A percentile compares a stretch with the other conserved stretches of the same genome.
Evolutionary conservation across 306 rosid genomes (phyloP).

Genomic region (Senna siamea): DNA sequence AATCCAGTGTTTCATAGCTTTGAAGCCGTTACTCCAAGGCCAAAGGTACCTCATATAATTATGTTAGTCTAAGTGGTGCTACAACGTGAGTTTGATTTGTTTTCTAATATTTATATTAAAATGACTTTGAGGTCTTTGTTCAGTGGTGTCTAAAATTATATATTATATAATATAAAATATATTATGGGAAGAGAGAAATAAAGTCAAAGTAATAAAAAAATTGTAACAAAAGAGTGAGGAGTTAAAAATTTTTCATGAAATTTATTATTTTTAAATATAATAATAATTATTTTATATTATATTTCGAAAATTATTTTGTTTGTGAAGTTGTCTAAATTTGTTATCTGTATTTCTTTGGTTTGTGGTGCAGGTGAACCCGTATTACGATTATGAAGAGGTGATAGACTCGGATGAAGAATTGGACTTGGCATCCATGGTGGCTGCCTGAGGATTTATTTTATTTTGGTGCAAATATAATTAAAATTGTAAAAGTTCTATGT

Average conservation of each 20-base stretch:
- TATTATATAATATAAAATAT: too few relatives aligned
- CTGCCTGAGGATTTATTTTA: slow-evolving; percentile 41
- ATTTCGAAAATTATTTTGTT: too few relatives aligned
- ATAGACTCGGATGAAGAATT: slow-evolving; percentile 86
- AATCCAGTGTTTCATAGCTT: slow-evolving; percentile 72
- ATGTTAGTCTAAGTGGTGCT: neutral
- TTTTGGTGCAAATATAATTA: slow-evolving; percentile 17
- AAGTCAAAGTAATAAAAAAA: too few relatives aligned
- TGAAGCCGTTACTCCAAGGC: slow-evolving; percentile 78
- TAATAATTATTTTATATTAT: too few relatives aligned
- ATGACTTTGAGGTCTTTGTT: too few relatives aligned
- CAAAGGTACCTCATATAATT: slow-evolving; percentile 58
- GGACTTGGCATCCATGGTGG: slow-evolving; percentile 83
- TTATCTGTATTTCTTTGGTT: slow-evolving; percentile 20
- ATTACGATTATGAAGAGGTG: slow-evolving; percentile 70
- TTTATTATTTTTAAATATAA: too few relatives aligned
- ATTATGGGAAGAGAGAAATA: too few relatives aligned
- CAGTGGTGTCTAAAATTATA: too few relatives aligned
- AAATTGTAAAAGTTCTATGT: slow-evolving; percentile 28
- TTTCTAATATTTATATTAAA: too few relatives aligned
- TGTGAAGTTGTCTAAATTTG: slow-evolving; percentile 6
- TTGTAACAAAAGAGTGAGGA: too few relatives aligned
- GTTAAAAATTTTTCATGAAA: too few relatives aligned
- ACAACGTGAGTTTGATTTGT: neutral
- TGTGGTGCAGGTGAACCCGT: slow-evolving; percentile 65